Evolutionary conservation across 2,329 filamentous ascomycete species (phyloP), one percentile per base, ranked within the genome.

Genomic region (Cladosporium sp.): DNA sequence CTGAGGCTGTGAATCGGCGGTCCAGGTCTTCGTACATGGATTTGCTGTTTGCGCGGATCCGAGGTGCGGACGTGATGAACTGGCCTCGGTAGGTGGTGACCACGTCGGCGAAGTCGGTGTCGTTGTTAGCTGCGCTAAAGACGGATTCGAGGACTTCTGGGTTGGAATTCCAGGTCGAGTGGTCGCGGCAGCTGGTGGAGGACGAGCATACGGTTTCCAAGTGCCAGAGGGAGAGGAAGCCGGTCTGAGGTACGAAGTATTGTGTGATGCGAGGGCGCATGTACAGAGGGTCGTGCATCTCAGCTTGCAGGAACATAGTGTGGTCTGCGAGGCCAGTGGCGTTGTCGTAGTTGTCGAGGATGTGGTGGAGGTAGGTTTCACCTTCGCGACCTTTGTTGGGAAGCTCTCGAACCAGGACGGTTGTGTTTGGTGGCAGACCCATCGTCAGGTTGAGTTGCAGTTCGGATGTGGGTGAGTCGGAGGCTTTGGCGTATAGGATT

Each of bases 231-330:
- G 78, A 79, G 7, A 84, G 72, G 68, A 83, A 81, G 0, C 81
- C 81, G 0, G 82, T 84, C 49, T 76, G 68, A 53, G 77, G 68
- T 48, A 73, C 62, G 58, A 78, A 78, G 67, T 79, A 83, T 39
- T 80, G 68, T 64, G 54, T 67, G 58, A 82, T 69, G 1, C 79
- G 76, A 10, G 75, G 69, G 32, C 75, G 75, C 48, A 82, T 73
- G 53, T 79, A 76, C 32, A 66, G 66, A 30, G 75, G 75, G 39
- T 80, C 80, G 68, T 83, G 75, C 49, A 81, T 70, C 46, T 78
- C 76, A 5, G 80, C 81, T 71, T 83, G 81, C 5, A 84, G 71
- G 73, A 84, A 84, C n/a, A 84, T 67, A 0, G 80, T 82, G 58
- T 83, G 80, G 13, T 73, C 74, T 18, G 81, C 77, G 6, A 83